A percentile compares a stretch with the other conserved stretches of the same genome.
phyloP scores from a whole-genome alignment of 768 basidiomycete species.

The Lyophyllum semitale region DNA sequence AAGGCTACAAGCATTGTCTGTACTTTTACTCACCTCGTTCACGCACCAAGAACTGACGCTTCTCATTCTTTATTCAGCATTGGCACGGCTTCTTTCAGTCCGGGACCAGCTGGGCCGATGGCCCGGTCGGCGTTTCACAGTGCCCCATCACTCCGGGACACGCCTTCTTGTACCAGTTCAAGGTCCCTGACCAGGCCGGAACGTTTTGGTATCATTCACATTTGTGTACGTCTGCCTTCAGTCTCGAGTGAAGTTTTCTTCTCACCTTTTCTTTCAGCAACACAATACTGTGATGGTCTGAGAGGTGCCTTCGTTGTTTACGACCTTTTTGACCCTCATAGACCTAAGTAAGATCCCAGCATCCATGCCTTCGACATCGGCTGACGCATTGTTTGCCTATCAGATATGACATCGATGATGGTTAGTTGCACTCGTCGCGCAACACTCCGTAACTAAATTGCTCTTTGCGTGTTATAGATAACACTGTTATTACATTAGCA shows the following conservation, averaged over 20 bases:
- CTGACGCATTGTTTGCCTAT: neutral
- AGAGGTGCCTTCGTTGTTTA: constrained; percentile 51
- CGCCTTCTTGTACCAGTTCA: constrained; percentile 28
- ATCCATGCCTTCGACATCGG: neutral
- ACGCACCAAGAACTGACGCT: neutral
- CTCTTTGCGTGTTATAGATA: constrained; percentile 23
- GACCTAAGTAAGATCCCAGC: constrained; percentile 17
- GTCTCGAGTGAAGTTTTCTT: constrained; percentile 17
- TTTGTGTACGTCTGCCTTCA: constrained; percentile 11
- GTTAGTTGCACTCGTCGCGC: constrained; percentile 22
- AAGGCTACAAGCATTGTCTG: constrained; percentile 33
- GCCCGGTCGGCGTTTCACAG: constrained; percentile 42
- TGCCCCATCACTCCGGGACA: constrained; percentile 46
- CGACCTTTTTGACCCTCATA: constrained; percentile 39
- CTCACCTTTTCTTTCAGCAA: constrained; percentile 20
- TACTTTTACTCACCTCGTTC: too few relatives aligned
- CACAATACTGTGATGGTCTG: constrained; percentile 60
- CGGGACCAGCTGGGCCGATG: constrained; percentile 46
- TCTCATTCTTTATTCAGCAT: constrained; percentile 37
- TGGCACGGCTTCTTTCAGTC: constrained; percentile 56
- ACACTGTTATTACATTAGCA: constrained; percentile 47
- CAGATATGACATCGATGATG: constrained; percentile 45
- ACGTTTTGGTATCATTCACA: neutral
- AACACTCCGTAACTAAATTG: neutral
- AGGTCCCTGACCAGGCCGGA: neutral